phyloP scores from a whole-genome alignment of 345 rosid genomes.

The Eucalyptus shirleyi region DNA sequence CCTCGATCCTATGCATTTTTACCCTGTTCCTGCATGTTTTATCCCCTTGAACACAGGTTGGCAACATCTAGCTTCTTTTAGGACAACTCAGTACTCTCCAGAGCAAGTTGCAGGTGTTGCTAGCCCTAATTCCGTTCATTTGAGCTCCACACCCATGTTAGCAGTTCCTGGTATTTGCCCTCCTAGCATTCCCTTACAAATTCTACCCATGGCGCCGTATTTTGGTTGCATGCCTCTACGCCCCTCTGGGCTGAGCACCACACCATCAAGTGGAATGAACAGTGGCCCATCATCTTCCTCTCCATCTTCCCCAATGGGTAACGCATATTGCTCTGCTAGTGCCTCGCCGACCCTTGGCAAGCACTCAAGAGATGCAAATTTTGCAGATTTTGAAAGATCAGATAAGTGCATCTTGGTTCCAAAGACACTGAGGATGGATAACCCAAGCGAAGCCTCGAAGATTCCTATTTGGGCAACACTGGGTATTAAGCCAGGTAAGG shows the following conservation, averaged over 20 bases:
- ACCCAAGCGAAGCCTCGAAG: constrained; percentile 27
- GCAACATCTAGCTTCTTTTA: constrained; percentile 8
- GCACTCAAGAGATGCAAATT: constrained; percentile 45
- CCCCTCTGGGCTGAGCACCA: constrained; percentile 19
- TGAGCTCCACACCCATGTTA: constrained; percentile 37
- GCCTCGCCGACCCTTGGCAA: constrained; percentile 52
- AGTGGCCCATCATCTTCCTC: constrained; percentile 11
- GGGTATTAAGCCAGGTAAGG: background rate
- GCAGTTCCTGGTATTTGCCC: constrained; percentile 32
- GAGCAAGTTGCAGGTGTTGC: constrained; percentile 5
- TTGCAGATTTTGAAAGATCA: constrained; percentile 19
- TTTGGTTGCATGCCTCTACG: constrained; percentile 38
- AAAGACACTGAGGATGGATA: constrained; percentile 36
- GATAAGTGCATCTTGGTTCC: constrained; percentile 35
- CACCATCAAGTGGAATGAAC: constrained; percentile 13
- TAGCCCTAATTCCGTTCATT: constrained; percentile 17
- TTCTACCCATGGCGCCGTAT: constrained; percentile 37
- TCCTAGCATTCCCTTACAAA: constrained; percentile 35
- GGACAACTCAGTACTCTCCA: constrained; percentile 10
- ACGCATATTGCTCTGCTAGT: constrained; percentile 21
- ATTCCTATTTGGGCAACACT: constrained; percentile 30
- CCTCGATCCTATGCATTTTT: constrained; percentile 9
- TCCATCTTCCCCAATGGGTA: constrained; percentile 32
- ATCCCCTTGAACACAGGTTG: constrained; percentile 30
- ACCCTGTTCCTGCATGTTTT: constrained; percentile 30